Percentiles rank a stretch among this genome's conserved stretches.
Evolutionary conservation across 352 stramenopile species (phyloP).

Genomic region (Globisporangium recalcitrans): DNA sequence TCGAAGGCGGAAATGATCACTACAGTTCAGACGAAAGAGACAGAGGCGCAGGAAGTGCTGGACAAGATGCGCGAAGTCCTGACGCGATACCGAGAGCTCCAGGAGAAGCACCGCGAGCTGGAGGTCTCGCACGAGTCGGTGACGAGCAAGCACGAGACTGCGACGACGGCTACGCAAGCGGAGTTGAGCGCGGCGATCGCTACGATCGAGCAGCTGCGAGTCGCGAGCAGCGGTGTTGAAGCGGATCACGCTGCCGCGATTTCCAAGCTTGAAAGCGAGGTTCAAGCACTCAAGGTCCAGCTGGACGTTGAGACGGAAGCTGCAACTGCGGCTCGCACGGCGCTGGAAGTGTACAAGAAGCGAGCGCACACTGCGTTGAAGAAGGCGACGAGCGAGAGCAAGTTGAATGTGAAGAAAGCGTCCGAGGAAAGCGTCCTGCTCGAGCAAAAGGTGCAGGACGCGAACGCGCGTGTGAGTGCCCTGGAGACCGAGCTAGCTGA

Average conservation of each 20-base stretch:
- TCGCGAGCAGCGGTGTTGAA: conserved; percentile 13
- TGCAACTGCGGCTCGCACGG: conserved; percentile 36
- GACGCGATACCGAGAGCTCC: conserved; percentile 27
- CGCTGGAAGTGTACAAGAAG: conserved; percentile 81
- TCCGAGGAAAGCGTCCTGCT: conserved; percentile 36
- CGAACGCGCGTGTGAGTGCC: conserved; percentile 29
- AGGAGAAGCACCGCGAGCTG: conserved; percentile 22
- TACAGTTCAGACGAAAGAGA: conserved; percentile 24
- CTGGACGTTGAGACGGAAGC: conserved; percentile 48
- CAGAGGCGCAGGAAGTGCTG: conserved; percentile 21
- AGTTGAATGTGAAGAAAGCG: conserved; percentile 50
- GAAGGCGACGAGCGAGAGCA: conserved; percentile 65
- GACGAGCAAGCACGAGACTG: conserved; percentile 7
- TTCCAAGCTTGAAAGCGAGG: conserved; percentile 24
- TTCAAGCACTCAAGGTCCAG: conserved; percentile 27
- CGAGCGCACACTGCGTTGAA: conserved; percentile 69
- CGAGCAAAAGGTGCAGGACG: conserved; percentile 35
- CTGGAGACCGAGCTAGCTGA: conserved; percentile 36
- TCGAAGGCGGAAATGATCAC: conserved; percentile 15
- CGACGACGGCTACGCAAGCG: background rate
- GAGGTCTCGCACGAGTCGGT: conserved; percentile 11
- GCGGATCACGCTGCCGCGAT: conserved; percentile 18
- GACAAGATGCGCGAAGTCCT: conserved; percentile 24
- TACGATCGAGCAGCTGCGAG: conserved; percentile 31
- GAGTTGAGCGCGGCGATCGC: conserved; percentile 29